Base-by-base conservation (phyloP, 1,139 yeast genomes). In the Nadsonia commutata region DNA sequence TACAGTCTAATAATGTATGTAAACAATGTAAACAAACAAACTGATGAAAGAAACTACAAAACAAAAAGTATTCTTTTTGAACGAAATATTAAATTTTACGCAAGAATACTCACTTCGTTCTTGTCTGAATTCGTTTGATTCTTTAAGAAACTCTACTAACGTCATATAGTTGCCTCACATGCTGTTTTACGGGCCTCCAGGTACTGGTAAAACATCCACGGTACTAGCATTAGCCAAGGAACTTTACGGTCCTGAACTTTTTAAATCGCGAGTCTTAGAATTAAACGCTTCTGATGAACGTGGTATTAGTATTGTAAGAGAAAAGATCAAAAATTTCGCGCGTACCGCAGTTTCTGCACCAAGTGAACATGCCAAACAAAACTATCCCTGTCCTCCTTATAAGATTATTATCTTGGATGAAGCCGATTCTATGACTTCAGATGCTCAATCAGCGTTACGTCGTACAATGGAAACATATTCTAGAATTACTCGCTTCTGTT, bases 361-460 rank as follows among this genome's bases (percentile, higher is more conserved):
- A 0, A 60, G 80, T 1, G 67, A 69, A 16, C 79, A 78, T 37
- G 90, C 81, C 54, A 62, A 72, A 46, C 74, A 67, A 36, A 71
- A 77, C 16, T 85, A 85, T 59, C 96, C 97, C 1, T 90, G 97
- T 58, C 96, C 96, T 1, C 95, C 95, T 5, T 88, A 81, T 62
- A 88, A 88, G 58, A 80, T 82, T 53, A 68, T 80, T 37, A 81
- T 85, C 40, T 63, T 88, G 44, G 97, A 90, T 64, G 98, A 90
- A 62, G 98, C 98, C 0, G 98, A 90, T 60, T 83, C 94, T 18
- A 90, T 90, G 98, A 90, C 98, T n/a, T 76, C 83, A 40, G 98
- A 90, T 61, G 98, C 98, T 0, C 98, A 90, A 59, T 74, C 90
- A 40, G 98, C 98, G 0, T 67, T 90, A 48, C 76, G 98, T 64